Conservation (phyloP, 202 grass and related monocot genomes). For the Miscanthus sacchariflorus region DNA sequence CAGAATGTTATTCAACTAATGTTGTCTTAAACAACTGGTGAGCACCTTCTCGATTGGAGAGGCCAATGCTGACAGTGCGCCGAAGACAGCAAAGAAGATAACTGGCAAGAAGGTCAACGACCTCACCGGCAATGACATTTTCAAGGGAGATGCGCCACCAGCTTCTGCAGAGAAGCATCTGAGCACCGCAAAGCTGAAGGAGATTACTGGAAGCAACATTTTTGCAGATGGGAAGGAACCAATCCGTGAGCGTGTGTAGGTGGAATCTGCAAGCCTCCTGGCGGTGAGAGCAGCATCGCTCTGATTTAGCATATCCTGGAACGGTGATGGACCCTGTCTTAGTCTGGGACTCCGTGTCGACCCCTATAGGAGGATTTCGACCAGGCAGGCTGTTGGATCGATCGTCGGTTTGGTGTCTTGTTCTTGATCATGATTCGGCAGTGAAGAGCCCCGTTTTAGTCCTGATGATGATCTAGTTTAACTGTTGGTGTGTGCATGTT, state of each 20-base stretch:
- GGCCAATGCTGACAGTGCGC: constrained; percentile 51
- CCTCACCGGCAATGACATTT: constrained; percentile 81
- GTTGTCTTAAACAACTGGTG: constrained; percentile 46
- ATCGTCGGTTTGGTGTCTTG: constrained; percentile 35
- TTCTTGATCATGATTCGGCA: constrained; percentile 35
- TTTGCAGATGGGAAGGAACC: constrained; percentile 80
- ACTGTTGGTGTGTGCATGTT: constrained; percentile 33
- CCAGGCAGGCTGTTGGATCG: constrained; percentile 6
- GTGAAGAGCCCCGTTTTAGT: constrained; percentile 11
- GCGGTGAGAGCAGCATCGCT: constrained; percentile 89
- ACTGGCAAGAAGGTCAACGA: constrained; percentile 70
- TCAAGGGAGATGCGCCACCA: constrained; percentile 63
- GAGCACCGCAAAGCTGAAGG: constrained; percentile 82
- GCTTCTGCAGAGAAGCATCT: constrained; percentile 66
- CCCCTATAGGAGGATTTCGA: constrained; percentile 20
- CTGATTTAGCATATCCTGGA: constrained; percentile 62
- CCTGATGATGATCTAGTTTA: constrained; percentile 48
- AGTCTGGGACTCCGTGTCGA: neutral
- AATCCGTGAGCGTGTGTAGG: constrained; percentile 51
- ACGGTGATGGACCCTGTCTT: constrained; percentile 12
- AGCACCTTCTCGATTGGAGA: constrained; percentile 84
- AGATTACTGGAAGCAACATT: constrained; percentile 88
- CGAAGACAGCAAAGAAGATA: constrained; percentile 77
- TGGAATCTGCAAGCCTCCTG: constrained; percentile 88
- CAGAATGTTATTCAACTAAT: constrained; percentile 33